A percentile compares a stretch with the other conserved stretches of the same genome.
Conservation (phyloP, 2,329 filamentous ascomycete species). For the Chalaropsis thielavioides region DNA sequence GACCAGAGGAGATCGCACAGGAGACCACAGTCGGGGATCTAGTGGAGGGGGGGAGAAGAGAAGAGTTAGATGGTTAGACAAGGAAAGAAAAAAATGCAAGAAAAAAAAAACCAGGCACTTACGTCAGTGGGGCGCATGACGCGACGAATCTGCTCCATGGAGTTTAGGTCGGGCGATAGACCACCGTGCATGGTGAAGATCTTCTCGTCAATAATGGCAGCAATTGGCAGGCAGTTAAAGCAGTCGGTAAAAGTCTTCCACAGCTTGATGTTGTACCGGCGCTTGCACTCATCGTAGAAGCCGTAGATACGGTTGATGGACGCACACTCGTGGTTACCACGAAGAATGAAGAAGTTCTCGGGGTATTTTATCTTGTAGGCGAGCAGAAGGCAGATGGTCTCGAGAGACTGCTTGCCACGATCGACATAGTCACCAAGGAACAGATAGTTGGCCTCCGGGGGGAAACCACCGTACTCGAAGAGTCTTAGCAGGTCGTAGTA, state of each 20-base stretch:
- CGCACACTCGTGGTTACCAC: slow-evolving; percentile 97
- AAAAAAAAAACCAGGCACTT: slow-evolving; percentile 33
- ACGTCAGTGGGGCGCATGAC: slow-evolving; percentile 99
- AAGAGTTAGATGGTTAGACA: not conserved
- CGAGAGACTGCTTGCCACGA: slow-evolving; percentile 95
- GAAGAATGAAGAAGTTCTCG: slow-evolving; percentile 98
- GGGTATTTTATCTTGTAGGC: slow-evolving; percentile 99
- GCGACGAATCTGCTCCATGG: slow-evolving; percentile 98
- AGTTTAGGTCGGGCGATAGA: slow-evolving; percentile 91
- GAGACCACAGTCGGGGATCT: slow-evolving; percentile 96
- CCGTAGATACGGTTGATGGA: slow-evolving; percentile 99
- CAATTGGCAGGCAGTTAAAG: slow-evolving; percentile 98
- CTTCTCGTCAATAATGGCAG: slow-evolving; percentile 98
- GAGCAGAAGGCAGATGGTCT: slow-evolving; percentile 92
- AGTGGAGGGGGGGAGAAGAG: slow-evolving; percentile 18
- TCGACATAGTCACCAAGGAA: slow-evolving; percentile 99
- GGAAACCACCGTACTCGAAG: slow-evolving; percentile 97
- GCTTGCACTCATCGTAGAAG: slow-evolving; percentile 99
- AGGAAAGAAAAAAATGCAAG: not conserved
- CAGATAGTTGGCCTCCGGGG: slow-evolving; percentile 96
- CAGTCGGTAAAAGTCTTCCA: slow-evolving; percentile 99
- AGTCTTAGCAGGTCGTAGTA: slow-evolving; percentile 96
- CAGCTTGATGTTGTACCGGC: slow-evolving; percentile 96
- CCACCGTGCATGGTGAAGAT: slow-evolving; percentile 99
- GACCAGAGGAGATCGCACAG: slow-evolving; percentile 98